phyloP scores from a whole-genome alignment of 768 basidiomycete species.

The Hebeloma cylindrosporum region DNA sequence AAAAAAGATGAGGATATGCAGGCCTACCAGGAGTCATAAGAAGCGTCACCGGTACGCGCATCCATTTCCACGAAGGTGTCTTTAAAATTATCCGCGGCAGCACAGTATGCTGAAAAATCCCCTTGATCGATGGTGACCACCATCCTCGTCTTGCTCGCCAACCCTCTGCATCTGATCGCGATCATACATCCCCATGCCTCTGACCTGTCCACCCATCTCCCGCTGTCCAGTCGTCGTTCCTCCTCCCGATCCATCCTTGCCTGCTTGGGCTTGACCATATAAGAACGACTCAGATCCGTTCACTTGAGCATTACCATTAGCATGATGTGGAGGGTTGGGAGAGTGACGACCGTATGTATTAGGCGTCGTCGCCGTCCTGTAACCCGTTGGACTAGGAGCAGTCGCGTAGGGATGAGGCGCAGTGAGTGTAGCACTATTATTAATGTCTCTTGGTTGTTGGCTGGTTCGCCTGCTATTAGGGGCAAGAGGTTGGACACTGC shows the following conservation, averaged over 20 bases:
- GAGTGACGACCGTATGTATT: conserved; percentile 59
- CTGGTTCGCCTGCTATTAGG: conserved; percentile 68
- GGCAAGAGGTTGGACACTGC: conserved; percentile 67
- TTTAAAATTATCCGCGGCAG: conserved; percentile 63
- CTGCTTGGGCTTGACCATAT: conserved; percentile 53
- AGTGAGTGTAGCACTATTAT: conserved; percentile 41
- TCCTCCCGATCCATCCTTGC: conserved; percentile 53
- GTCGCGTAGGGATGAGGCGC: conserved; percentile 74
- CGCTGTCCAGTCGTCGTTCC: conserved; percentile 43
- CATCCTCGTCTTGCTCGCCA: conserved; percentile 65
- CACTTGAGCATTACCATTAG: conserved; percentile 43
- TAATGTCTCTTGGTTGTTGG: conserved; percentile 54
- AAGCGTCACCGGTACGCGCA: conserved; percentile 34
- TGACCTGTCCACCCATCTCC: conserved; percentile 34
- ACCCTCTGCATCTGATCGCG: conserved; percentile 60
- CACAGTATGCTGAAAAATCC: conserved; percentile 68
- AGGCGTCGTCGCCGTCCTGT: conserved; percentile 41
- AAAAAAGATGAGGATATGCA: conserved; percentile 5
- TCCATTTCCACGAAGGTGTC: conserved; percentile 15
- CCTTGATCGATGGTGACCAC: conserved; percentile 57
- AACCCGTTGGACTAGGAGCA: conserved; percentile 56
- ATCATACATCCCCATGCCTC: conserved; percentile 67
- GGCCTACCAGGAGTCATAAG: conserved; percentile 21
- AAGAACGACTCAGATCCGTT: conserved; percentile 70
- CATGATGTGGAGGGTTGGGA: conserved; percentile 40